phyloP scores from a whole-genome alignment of 2,329 filamentous ascomycete genomes.

The Aureobasidium uvarum region DNA sequence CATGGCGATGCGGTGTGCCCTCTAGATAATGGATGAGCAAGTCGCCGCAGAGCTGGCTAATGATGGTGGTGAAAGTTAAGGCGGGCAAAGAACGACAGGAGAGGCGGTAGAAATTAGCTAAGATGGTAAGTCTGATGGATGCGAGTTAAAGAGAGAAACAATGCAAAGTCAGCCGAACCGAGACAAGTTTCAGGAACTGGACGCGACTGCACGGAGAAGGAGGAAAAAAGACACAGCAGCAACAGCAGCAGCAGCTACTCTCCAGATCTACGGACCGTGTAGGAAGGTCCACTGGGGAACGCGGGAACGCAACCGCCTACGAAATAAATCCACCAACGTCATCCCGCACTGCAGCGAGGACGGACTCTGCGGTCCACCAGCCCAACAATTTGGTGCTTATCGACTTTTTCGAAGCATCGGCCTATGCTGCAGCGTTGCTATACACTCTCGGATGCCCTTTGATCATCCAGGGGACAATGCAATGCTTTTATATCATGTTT shows the following conservation, averaged over 20 bases:
- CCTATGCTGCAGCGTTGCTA: neutral
- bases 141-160: constrained; percentile 20
- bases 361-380: constrained; percentile 1
- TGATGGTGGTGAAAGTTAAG: constrained; percentile 8
- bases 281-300: constrained; percentile 22
- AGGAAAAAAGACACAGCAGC: constrained; percentile 13
- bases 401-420: constrained; percentile 17
- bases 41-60: constrained; percentile 9
- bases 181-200: constrained; percentile 26
- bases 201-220: neutral
- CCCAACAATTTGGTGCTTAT: constrained; percentile 22
- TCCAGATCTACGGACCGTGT: constrained; percentile 12
- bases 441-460: neutral
- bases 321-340: constrained; percentile 10
- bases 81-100: constrained; percentile 6
- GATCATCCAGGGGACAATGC: neutral
- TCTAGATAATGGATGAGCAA: neutral
- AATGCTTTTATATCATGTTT: neutral
- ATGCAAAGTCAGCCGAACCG: constrained; percentile 23
- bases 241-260: neutral
- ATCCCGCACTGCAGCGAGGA: constrained; percentile 4
- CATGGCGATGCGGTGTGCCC: constrained; percentile 54
- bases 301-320: constrained; percentile 13
- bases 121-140: constrained; percentile 15
- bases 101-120: constrained; percentile 10